A percentile compares a stretch with the other conserved stretches of the same genome.
These are phyloP conservation scores for Crotalaria pallida DNA, from an alignment of 306 rosid genomes.

Conservation along the genomic window DNA sequence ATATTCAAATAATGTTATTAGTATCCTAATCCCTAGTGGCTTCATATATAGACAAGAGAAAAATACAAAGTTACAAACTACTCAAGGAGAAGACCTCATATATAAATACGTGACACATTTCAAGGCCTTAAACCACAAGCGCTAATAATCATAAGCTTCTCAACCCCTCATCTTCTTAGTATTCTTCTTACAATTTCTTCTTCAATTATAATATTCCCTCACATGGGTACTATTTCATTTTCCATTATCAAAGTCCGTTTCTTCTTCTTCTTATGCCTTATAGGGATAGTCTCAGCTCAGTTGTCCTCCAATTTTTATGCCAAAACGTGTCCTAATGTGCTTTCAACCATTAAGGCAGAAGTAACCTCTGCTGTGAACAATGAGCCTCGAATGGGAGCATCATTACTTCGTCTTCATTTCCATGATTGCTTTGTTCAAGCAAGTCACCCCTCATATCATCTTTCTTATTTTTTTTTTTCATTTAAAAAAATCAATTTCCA, in stretches of 20 bases:
- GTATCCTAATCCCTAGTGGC: not conserved
- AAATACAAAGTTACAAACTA: conserved; percentile 5
- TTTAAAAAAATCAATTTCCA: not conserved
- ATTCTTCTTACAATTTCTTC: not conserved
- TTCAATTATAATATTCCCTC: not conserved
- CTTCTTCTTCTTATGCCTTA: conserved; percentile 3
- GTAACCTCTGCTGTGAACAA: conserved; percentile 37
- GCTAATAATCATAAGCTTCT: not conserved
- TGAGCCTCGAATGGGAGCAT: conserved; percentile 80
- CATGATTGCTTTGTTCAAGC: conserved; percentile 86
- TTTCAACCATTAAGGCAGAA: conserved; percentile 43
- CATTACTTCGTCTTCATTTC: conserved; percentile 79
- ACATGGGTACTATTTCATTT: not conserved
- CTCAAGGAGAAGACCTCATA: not conserved
- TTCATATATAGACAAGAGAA: not conserved
- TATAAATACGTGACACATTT: conserved; percentile 24
- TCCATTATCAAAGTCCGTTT: conserved; percentile 8
- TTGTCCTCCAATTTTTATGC: conserved; percentile 49
- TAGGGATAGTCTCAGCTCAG: conserved; percentile 41
- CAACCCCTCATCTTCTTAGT: not conserved
- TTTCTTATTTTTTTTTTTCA: not conserved
- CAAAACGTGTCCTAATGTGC: conserved; percentile 47
- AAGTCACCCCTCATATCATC: conserved; percentile 26
- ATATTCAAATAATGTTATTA: not conserved
- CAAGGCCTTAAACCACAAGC: not conserved